Evolutionary conservation across 2,329 filamentous ascomycete genomes (phyloP).

Genomic region (Alternaria novae-zelandiae): DNA sequence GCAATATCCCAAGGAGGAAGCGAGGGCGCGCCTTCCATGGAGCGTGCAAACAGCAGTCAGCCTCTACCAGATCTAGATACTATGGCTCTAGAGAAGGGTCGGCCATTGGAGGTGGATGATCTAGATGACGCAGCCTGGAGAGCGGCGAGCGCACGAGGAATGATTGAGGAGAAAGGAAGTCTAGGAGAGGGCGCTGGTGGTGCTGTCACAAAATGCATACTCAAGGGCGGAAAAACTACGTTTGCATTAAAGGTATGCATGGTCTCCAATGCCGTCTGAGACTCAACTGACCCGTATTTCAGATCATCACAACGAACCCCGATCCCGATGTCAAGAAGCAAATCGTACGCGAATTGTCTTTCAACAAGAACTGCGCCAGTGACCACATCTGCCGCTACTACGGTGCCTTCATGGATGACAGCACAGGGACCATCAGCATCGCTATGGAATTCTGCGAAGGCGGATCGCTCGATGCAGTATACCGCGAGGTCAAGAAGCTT

Average conservation of each 20-base stretch:
- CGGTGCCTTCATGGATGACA: conserved; percentile 93
- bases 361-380: conserved; percentile 97
- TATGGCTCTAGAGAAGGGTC: conserved; percentile 79
- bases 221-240: conserved; percentile 90
- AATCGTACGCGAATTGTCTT: conserved; percentile 92
- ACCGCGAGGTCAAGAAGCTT: conserved; percentile 94
- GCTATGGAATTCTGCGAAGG: conserved; percentile 99
- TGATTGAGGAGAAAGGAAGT: conserved; percentile 86
- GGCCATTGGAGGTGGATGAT: conserved; percentile 88
- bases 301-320: conserved; percentile 96
- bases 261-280: neutral
- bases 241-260: conserved; percentile 87
- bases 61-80: conserved; percentile 80
- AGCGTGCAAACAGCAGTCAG: conserved; percentile 81
- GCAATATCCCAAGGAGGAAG: conserved; percentile 80
- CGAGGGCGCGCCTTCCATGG: conserved; percentile 74
- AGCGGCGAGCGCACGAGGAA: conserved; percentile 85
- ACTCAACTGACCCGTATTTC: conserved; percentile 12
- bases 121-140: conserved; percentile 95
- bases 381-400: conserved; percentile 98
- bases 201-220: conserved; percentile 87
- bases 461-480: conserved; percentile 93
- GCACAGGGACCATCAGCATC: conserved; percentile 96
- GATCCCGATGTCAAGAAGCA: conserved; percentile 99
- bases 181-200: conserved; percentile 94